These are phyloP conservation scores for Emmonsiellopsis sp. DNA, from an alignment of 2,329 filamentous ascomycete genomes.

Conservation along the genomic window DNA sequence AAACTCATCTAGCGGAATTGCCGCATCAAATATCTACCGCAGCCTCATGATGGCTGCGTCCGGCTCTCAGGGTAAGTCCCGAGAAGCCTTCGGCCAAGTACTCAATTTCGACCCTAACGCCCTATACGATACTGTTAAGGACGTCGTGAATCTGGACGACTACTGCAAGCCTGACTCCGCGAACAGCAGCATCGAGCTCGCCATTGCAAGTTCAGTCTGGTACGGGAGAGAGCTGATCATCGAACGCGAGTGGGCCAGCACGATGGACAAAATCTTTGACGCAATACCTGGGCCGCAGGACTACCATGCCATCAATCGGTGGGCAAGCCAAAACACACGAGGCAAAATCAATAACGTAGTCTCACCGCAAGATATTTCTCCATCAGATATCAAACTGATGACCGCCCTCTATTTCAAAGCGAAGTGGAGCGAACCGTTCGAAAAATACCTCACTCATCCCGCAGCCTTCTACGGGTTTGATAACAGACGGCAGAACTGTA, in stretches of 20 bases:
- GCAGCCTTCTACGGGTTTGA: background rate
- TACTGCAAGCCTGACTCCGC: conserved; percentile 1
- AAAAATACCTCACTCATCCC: background rate
- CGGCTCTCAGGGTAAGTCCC: background rate
- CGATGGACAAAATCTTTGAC: background rate
- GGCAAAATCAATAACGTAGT: conserved; percentile 2
- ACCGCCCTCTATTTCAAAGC: conserved; percentile 6
- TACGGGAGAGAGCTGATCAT: background rate
- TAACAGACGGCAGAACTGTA: background rate
- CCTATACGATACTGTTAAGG: background rate
- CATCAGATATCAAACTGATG: conserved; percentile 1
- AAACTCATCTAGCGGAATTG: background rate
- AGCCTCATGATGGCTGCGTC: conserved; percentile 5
- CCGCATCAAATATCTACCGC: conserved; percentile 5
- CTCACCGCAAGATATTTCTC: background rate
- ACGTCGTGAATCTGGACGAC: background rate
- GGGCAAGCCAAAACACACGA: background rate
- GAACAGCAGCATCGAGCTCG: background rate
- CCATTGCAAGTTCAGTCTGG: conserved; percentile 2
- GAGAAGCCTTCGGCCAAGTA: conserved; percentile 1
- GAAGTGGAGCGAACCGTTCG: conserved; percentile 3
- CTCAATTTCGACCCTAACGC: background rate
- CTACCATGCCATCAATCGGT: conserved; percentile 1
- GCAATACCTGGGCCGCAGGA: background rate
- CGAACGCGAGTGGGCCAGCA: background rate